Conservation (phyloP, 1,284 basidiomycete species). For the Microbotryum silenes-acaulis region DNA sequence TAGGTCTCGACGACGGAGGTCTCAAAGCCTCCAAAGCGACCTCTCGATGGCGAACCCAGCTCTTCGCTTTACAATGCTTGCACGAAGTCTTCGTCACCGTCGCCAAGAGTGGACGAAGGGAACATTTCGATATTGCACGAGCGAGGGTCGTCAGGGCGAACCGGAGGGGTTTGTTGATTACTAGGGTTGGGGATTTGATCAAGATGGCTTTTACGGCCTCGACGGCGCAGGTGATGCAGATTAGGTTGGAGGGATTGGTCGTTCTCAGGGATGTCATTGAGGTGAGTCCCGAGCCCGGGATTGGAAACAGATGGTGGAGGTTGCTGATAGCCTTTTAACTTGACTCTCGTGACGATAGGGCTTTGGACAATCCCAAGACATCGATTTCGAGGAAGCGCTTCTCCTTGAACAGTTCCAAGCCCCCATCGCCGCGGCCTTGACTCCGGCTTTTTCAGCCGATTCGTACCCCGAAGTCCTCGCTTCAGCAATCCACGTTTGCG, state of each 20-base stretch:
- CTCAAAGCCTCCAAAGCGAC: constrained; percentile 15
- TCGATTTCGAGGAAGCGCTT: constrained; percentile 81
- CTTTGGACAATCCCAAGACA: constrained; percentile 79
- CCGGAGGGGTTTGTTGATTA: constrained; percentile 54
- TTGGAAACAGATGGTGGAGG: neutral
- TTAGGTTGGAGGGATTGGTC: constrained; percentile 82
- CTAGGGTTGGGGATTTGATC: constrained; percentile 84
- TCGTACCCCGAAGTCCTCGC: constrained; percentile 93
- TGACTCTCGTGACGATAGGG: constrained; percentile 47
- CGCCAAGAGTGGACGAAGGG: constrained; percentile 59
- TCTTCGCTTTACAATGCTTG: constrained; percentile 87
- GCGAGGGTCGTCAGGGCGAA: constrained; percentile 36
- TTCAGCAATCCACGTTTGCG: constrained; percentile 85
- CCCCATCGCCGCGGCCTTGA: constrained; percentile 95
- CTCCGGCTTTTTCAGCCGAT: constrained; percentile 89
- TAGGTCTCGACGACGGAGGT: constrained; percentile 26
- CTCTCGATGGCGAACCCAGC: constrained; percentile 91
- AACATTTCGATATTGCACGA: constrained; percentile 74
- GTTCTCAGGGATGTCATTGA: constrained; percentile 89
- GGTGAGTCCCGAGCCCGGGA: constrained; percentile 46
- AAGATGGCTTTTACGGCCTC: constrained; percentile 97
- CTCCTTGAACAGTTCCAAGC: constrained; percentile 98
- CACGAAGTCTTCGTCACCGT: constrained; percentile 81
- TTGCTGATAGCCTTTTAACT: neutral
- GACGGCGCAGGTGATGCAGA: constrained; percentile 89